Evolutionary conservation across 1,284 basidiomycete species (phyloP).

Genomic region (Leccinum colubrinum): DNA sequence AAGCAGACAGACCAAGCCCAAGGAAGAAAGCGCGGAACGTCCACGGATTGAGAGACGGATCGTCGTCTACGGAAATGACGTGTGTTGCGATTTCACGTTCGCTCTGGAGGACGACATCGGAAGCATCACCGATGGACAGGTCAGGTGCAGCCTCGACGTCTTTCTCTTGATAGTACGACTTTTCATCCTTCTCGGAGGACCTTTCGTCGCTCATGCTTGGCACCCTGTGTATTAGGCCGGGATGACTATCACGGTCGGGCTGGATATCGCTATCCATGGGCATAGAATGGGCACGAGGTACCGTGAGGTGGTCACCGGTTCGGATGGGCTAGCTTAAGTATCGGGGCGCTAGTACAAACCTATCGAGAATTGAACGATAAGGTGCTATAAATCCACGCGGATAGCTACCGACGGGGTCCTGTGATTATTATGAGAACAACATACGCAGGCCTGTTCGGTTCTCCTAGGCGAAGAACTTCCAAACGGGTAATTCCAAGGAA

Average conservation of each 20-base stretch:
- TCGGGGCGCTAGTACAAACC: background rate
- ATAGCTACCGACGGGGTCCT: background rate
- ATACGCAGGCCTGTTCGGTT: background rate
- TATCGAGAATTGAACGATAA: background rate
- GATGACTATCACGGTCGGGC: background rate
- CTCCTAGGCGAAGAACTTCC: too few relatives aligned
- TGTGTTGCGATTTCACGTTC: constrained; percentile 50
- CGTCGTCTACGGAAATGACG: constrained; percentile 54
- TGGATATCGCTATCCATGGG: constrained; percentile 7
- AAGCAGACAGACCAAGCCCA: constrained; percentile 58
- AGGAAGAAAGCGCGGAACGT: constrained; percentile 59
- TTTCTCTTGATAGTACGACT: constrained; percentile 9
- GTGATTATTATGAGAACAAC: background rate
- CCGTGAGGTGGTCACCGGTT: background rate
- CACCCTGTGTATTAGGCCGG: background rate
- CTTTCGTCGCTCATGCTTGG: constrained; percentile 31
- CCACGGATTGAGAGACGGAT: constrained; percentile 54
- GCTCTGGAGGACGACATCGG: constrained; percentile 36
- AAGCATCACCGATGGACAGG: constrained; percentile 15
- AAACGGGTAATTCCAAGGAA: background rate
- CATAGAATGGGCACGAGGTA: background rate
- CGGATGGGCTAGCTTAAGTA: constrained; percentile 6
- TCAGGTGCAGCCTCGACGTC: constrained; percentile 34
- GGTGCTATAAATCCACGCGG: background rate
- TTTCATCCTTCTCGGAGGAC: constrained; percentile 18